These are phyloP conservation scores for Orbilia blumenaviensis DNA, from an alignment of 2,329 filamentous ascomycete species.

Conservation along the genomic window DNA sequence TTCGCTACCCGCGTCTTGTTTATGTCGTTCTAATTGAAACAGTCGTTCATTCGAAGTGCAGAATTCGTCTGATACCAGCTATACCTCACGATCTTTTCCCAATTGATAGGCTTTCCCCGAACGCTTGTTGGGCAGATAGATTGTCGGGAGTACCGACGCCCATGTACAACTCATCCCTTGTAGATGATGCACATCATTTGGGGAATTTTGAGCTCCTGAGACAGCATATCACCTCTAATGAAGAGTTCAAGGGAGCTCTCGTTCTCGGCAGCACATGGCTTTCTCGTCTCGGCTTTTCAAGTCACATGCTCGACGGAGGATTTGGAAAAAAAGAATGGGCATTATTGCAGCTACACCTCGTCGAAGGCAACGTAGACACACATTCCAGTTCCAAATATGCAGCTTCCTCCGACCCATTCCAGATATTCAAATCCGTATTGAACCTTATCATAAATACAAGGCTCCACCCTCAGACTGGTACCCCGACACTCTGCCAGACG, in stretches of 20 bases:
- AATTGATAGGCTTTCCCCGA: conserved; percentile 11
- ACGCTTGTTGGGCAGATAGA: conserved; percentile 35
- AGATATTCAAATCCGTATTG: conserved; percentile 93
- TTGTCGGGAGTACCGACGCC: neutral
- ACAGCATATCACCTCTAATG: neutral
- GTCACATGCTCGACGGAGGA: conserved; percentile 76
- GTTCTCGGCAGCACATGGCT: conserved; percentile 89
- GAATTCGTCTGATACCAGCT: conserved; percentile 29
- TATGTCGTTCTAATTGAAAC: neutral
- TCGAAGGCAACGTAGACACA: conserved; percentile 79
- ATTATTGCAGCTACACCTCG: conserved; percentile 77
- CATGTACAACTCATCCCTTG: conserved; percentile 29
- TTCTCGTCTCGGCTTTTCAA: conserved; percentile 81
- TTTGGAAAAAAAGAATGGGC: conserved; percentile 96
- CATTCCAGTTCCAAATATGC: neutral
- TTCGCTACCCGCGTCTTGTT: conserved; percentile 6
- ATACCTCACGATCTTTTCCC: conserved; percentile 28
- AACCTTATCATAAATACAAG: conserved; percentile 78
- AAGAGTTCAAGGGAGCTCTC: conserved; percentile 78
- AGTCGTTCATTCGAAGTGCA: neutral
- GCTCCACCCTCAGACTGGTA: conserved; percentile 56
- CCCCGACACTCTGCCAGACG: conserved; percentile 59
- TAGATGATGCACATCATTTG: conserved; percentile 56
- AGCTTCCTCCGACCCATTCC: conserved; percentile 77
- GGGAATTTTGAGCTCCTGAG: conserved; percentile 54